Evolutionary conservation across 2,329 filamentous ascomycete species (phyloP).

Genomic region (Elsinoe arachidis): DNA sequence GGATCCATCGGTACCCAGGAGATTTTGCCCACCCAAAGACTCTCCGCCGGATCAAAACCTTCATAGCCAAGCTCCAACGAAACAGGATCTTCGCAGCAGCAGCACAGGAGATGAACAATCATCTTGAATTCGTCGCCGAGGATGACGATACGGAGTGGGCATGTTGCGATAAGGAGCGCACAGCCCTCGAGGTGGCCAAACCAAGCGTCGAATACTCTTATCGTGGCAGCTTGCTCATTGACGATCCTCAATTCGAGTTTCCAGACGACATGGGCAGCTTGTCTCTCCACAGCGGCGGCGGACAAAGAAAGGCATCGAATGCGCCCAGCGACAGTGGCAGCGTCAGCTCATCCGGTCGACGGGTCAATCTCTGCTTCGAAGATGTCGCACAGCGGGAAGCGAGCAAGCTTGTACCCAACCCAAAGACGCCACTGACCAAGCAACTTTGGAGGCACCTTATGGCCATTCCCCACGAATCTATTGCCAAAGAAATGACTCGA

Average conservation of each 20-base stretch:
- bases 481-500: slow-evolving; percentile 83
- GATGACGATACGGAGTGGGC: slow-evolving; percentile 93
- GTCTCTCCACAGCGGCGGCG: slow-evolving; percentile 32
- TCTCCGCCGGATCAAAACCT: slow-evolving; percentile 61
- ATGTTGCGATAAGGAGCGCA: slow-evolving; percentile 60
- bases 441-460: slow-evolving; percentile 85
- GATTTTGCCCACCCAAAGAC: slow-evolving; percentile 80
- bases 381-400: slow-evolving; percentile 79
- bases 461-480: slow-evolving; percentile 72
- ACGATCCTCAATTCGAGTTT: slow-evolving; percentile 25
- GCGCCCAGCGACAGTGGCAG: slow-evolving; percentile 30
- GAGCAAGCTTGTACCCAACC: slow-evolving; percentile 59
- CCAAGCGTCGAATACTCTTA: slow-evolving; percentile 17
- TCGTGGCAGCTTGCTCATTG: slow-evolving; percentile 27
- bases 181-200: slow-evolving; percentile 26
- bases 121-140: slow-evolving; percentile 65
- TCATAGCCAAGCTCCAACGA: slow-evolving; percentile 64
- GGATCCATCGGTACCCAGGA: slow-evolving; percentile 82
- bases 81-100: slow-evolving; percentile 78
- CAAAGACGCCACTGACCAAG: slow-evolving; percentile 66
- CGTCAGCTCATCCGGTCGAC: background rate
- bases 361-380: slow-evolving; percentile 24
- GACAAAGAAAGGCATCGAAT: slow-evolving; percentile 51
- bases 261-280: slow-evolving; percentile 24
- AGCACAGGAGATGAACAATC: slow-evolving; percentile 73